Evolutionary conservation across 305 asterid genomes (phyloP).

Genomic region (Fraxinus paxiana): DNA sequence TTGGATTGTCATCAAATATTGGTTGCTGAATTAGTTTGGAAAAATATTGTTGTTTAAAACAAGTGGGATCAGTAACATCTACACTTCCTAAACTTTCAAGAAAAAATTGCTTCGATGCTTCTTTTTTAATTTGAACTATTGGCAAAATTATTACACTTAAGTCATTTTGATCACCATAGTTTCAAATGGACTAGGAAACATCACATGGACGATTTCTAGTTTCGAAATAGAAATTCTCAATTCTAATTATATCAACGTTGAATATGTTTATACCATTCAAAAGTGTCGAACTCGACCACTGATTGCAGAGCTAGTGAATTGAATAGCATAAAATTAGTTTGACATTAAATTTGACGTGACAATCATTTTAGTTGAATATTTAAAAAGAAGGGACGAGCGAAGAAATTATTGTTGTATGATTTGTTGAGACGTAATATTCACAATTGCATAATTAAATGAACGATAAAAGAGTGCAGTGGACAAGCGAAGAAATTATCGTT

Average conservation of each 20-base stretch:
- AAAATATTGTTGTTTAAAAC: not conserved
- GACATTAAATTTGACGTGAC: not conserved
- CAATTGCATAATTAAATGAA: no score
- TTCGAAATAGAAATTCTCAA: not conserved
- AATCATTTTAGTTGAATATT: not conserved
- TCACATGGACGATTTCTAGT: not conserved
- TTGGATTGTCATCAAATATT: not conserved
- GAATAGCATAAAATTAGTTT: not conserved
- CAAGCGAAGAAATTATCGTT: not conserved
- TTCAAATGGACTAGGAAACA: not conserved
- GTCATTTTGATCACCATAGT: not conserved
- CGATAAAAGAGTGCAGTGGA: no score
- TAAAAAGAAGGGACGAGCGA: not conserved
- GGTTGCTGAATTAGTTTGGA: not conserved
- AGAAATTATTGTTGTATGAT: no score
- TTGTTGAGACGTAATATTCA: no score
- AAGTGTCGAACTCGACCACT: not conserved
- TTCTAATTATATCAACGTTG: not conserved
- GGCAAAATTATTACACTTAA: not conserved
- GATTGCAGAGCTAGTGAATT: no score
- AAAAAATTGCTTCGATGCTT: not conserved
- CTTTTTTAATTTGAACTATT: not conserved
- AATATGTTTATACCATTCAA: not conserved
- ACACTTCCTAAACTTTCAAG: not conserved
- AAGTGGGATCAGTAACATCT: not conserved